Percentiles rank a stretch among this genome's conserved stretches.
phyloP scores from a whole-genome alignment of 192 early-diverging fungal genomes.

The Helicostylum pulchrum region DNA sequence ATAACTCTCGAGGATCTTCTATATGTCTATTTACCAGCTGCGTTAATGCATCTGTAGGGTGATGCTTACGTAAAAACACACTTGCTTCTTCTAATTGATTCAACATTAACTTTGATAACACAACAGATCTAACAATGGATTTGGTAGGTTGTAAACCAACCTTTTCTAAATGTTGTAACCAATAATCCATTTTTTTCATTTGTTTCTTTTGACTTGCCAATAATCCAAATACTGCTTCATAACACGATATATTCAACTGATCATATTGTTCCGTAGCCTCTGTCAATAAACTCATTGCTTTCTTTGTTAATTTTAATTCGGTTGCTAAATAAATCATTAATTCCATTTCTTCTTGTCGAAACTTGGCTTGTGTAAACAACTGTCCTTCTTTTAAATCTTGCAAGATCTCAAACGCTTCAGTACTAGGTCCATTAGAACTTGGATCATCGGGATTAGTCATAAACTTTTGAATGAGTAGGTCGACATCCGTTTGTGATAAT shows the following conservation, averaged over 20 bases:
- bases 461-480: background rate
- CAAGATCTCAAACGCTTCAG: conserved; percentile 4
- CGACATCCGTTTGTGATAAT: background rate
- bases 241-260: background rate
- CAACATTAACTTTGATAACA: background rate
- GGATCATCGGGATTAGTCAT: conserved; percentile 3
- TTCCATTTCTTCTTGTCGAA: background rate
- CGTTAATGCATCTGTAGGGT: background rate
- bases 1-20: background rate
- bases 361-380: background rate
- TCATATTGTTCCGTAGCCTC: background rate
- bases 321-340: background rate
- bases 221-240: background rate
- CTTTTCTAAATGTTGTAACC: background rate
- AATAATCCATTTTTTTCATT: background rate
- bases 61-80: background rate
- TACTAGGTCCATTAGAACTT: background rate
- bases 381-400: conserved; percentile 2
- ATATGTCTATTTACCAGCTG: background rate
- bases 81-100: background rate
- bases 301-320: conserved; percentile 1
- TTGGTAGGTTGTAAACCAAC: background rate
- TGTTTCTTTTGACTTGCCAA: background rate
- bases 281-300: background rate
- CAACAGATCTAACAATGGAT: conserved; percentile 2